These are phyloP conservation scores for Fusarium globosum DNA, from an alignment of 2,329 filamentous ascomycete species.

Conservation along the genomic window DNA sequence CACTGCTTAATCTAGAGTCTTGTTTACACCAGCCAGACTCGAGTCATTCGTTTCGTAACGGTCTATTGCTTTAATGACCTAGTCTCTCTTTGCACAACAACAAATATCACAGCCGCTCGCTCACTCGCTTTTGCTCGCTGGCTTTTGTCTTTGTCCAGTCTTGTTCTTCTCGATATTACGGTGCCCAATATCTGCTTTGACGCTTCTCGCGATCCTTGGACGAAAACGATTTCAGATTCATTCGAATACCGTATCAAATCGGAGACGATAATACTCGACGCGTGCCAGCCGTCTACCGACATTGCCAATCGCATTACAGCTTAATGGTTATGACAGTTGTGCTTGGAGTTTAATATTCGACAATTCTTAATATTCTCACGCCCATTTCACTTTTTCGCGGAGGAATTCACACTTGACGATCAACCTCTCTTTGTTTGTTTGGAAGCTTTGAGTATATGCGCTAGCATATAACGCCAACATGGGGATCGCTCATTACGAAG, in stretches of 20 bases:
- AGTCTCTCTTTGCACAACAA: conserved; percentile 41
- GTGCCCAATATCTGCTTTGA: conserved; percentile 21
- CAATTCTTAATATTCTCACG: conserved; percentile 37
- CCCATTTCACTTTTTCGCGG: conserved; percentile 13
- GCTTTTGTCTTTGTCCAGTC: conserved; percentile 30
- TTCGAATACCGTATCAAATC: conserved; percentile 24
- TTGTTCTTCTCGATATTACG: conserved; percentile 11
- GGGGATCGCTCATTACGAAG: conserved; percentile 34
- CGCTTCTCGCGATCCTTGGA: conserved; percentile 31
- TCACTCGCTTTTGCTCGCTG: conserved; percentile 34
- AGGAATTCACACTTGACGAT: conserved; percentile 22
- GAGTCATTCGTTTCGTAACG: conserved; percentile 40
- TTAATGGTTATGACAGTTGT: conserved; percentile 41
- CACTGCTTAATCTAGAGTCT: conserved; percentile 41
- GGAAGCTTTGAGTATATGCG: conserved; percentile 22
- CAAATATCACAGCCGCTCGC: conserved; percentile 33
- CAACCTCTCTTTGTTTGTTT: conserved; percentile 20
- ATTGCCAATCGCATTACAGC: conserved; percentile 21
- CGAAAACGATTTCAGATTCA: conserved; percentile 38
- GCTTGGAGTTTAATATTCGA: conserved; percentile 32
- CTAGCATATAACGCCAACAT: conserved; percentile 29
- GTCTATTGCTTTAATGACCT: conserved; percentile 38
- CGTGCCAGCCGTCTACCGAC: conserved; percentile 13
- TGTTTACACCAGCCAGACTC: conserved; percentile 36
- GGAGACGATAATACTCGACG: conserved; percentile 25